phyloP scores from a whole-genome alignment of 2,329 filamentous ascomycete species.

The Aureobasidium subglaciale region DNA sequence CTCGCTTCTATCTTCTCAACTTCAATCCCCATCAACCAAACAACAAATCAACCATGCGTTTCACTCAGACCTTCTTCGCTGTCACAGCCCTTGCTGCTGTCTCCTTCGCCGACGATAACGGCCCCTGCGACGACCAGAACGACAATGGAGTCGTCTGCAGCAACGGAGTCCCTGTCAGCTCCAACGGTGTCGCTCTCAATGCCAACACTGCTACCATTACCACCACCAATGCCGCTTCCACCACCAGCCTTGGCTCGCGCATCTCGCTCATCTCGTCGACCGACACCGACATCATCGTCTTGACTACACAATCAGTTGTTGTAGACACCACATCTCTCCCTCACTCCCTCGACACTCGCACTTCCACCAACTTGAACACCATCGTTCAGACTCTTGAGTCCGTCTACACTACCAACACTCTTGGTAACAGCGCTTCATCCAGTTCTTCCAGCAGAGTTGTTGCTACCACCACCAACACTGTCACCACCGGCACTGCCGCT shows the following conservation, averaged over 20 bases:
- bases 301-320: not conserved
- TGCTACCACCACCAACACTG: not conserved
- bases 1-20: not conserved
- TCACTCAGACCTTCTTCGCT: not conserved
- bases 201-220: not conserved
- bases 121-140: not conserved
- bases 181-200: not conserved
- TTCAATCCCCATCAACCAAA: not conserved
- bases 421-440: not conserved
- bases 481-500: not conserved
- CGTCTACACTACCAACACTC: not conserved
- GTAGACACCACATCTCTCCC: not conserved
- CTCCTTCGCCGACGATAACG: not conserved
- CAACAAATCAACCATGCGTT: not conserved
- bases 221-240: too few species aligned
- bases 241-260: not conserved
- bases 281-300: not conserved
- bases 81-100: not conserved
- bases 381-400: not conserved
- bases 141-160: not conserved
- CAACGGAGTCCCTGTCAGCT: not conserved
- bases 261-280: not conserved
- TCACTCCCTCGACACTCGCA: not conserved
- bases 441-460: not conserved
- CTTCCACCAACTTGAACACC: not conserved